These are phyloP conservation scores for Cercospora janseana DNA, from an alignment of 2,329 filamentous ascomycete species.

Conservation along the genomic window DNA sequence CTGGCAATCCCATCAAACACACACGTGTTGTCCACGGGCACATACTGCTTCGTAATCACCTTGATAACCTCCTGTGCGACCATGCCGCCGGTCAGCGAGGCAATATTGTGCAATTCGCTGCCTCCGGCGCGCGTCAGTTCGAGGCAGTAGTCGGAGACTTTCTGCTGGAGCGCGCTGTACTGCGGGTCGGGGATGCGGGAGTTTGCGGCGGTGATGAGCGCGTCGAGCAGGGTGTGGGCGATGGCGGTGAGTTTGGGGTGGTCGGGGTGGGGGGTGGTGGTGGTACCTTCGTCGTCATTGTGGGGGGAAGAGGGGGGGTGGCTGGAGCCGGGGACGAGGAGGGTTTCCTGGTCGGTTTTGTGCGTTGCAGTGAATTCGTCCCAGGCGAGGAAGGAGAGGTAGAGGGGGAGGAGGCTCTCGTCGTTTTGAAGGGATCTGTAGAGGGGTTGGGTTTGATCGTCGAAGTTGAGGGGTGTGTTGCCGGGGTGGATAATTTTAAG, in stretches of 20 bases:
- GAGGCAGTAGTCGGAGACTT: constrained; percentile 39
- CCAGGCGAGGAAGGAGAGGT: constrained; percentile 53
- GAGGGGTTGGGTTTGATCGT: constrained; percentile 51
- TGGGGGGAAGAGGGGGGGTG: no score
- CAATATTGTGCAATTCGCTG: constrained; percentile 89
- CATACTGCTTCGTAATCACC: constrained; percentile 67
- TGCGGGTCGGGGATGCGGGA: constrained; percentile 44
- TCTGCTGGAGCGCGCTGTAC: constrained; percentile 39
- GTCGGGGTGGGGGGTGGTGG: no score
- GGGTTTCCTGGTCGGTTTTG: constrained; percentile 36
- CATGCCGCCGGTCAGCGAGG: constrained; percentile 82
- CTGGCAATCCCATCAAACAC: constrained; percentile 62
- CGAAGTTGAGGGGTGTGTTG: constrained; percentile 31
- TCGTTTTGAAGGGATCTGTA: constrained; percentile 43
- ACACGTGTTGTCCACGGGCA: constrained; percentile 63
- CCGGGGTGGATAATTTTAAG: constrained; percentile 51
- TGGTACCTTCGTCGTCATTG: constrained; percentile 38
- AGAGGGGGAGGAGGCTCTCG: constrained; percentile 48
- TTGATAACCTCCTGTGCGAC: constrained; percentile 98
- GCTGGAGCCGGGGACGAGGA: constrained; percentile 41
- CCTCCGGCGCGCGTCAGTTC: constrained; percentile 69
- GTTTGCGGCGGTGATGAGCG: constrained; percentile 45
- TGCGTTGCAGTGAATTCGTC: constrained; percentile 48
- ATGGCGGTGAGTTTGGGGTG: constrained; percentile 44
- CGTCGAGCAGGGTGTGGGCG: constrained; percentile 43